Evolutionary conservation across 306 rosid genomes (phyloP).

Genomic region (Coriaria nepalensis): DNA sequence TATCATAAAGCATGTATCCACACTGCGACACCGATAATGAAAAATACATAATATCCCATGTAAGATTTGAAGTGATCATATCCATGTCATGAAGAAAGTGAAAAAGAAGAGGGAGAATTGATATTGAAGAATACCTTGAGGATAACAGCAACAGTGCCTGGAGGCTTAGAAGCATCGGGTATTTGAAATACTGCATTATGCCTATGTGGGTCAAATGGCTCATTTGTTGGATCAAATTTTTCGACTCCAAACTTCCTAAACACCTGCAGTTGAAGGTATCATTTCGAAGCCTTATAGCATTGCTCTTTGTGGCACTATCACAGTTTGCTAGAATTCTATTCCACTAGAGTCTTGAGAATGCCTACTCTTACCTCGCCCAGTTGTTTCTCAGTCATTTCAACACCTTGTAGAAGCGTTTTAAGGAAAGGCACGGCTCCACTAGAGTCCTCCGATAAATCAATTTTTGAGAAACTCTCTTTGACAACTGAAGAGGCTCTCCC

Average conservation of each 20-base stretch:
- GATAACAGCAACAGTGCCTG: constrained; percentile 61
- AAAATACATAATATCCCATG: neutral
- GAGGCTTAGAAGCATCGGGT: constrained; percentile 64
- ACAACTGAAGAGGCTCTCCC: constrained; percentile 74
- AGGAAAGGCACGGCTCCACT: constrained; percentile 44
- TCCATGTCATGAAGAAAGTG: too few species aligned
- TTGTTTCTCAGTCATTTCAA: constrained; percentile 84
- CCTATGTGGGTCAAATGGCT: constrained; percentile 78
- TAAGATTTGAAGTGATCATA: neutral
- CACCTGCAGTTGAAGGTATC: constrained; percentile 32
- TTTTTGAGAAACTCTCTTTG: constrained; percentile 57
- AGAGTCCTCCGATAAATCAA: constrained; percentile 46
- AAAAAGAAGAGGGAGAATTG: too few species aligned
- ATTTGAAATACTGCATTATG: constrained; percentile 64
- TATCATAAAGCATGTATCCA: constrained; percentile 66
- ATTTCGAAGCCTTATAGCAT: too few species aligned
- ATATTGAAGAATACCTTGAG: constrained; percentile 46
- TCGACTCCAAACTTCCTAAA: constrained; percentile 63
- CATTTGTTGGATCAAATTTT: constrained; percentile 62
- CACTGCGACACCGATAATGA: constrained; percentile 20
- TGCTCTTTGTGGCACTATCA: too few species aligned
- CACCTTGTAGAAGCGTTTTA: constrained; percentile 76
- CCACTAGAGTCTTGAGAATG: neutral
- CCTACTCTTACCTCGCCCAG: constrained; percentile 39
- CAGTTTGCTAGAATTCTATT: too few species aligned